These are phyloP conservation scores for Oryza meyeriana DNA, from an alignment of 176 grass and related monocot genomes.

Conservation along the genomic window DNA sequence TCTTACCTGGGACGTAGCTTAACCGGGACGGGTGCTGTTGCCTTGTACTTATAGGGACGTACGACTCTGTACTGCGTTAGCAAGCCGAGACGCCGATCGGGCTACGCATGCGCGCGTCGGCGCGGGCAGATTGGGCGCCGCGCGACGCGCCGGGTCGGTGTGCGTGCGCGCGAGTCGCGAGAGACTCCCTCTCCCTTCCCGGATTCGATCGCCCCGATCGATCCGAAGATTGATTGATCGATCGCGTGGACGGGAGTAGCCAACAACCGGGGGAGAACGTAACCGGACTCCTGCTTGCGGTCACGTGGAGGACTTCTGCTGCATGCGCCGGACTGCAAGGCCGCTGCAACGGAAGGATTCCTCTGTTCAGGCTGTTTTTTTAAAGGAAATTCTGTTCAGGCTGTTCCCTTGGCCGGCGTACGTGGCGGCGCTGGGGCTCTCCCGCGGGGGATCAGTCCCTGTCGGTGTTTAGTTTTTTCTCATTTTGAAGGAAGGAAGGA, in stretches of 20 bases:
- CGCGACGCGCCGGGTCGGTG: background rate
- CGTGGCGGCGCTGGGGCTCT: background rate
- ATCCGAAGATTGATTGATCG: background rate
- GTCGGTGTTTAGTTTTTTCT: constrained; percentile 12
- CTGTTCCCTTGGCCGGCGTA: background rate
- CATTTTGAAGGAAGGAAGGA: background rate
- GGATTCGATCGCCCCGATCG: background rate
- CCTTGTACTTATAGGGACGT: constrained; percentile 28
- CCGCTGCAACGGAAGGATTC: constrained; percentile 9
- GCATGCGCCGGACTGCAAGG: background rate
- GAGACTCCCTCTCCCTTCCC: background rate
- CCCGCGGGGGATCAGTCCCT: background rate
- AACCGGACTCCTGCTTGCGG: background rate
- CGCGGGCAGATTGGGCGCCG: background rate
- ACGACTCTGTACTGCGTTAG: background rate
- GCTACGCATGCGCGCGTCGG: background rate
- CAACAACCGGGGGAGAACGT: background rate
- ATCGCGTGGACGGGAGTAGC: background rate
- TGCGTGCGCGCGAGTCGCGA: background rate
- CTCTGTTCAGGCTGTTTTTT: background rate
- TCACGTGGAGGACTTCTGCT: background rate
- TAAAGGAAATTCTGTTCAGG: background rate
- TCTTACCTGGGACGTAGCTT: background rate
- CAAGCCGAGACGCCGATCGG: background rate
- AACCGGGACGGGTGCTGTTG: background rate